Conservation (phyloP, 2,329 filamentous ascomycete genomes). For the Daldinia eschscholtzii region DNA sequence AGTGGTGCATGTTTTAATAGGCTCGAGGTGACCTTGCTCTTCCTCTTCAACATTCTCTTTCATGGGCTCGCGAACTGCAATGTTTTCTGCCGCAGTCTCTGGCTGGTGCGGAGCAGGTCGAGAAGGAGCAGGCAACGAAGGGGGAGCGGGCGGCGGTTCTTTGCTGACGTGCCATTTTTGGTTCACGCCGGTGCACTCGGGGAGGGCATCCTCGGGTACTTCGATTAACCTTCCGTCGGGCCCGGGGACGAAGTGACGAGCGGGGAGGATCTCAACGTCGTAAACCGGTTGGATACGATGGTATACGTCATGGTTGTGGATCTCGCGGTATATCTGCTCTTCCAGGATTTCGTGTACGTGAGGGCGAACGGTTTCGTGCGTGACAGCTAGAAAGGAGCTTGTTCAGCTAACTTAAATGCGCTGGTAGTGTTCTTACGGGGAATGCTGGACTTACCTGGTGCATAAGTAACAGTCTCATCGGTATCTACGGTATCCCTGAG, state of each 20-base stretch:
- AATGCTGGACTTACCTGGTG: conserved; percentile 40
- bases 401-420: conserved; percentile 3
- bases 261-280: conserved; percentile 52
- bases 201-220: conserved; percentile 42
- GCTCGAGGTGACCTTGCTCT: neutral
- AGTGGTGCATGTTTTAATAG: neutral
- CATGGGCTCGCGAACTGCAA: neutral
- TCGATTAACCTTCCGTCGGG: conserved; percentile 38
- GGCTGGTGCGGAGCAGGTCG: neutral
- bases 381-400: conserved; percentile 46
- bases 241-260: conserved; percentile 51
- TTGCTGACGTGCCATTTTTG: conserved; percentile 32
- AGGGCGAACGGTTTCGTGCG: conserved; percentile 51
- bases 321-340: conserved; percentile 52
- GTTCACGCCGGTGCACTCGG: conserved; percentile 34
- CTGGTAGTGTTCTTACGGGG: neutral
- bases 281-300: conserved; percentile 52
- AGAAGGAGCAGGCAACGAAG: neutral
- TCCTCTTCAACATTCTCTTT: neutral
- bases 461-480: conserved; percentile 26
- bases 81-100: neutral
- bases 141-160: neutral
- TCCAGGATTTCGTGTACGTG: conserved; percentile 49
- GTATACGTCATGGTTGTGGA: conserved; percentile 53
- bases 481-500: conserved; percentile 25